A percentile compares a stretch with the other conserved stretches of the same genome.
phyloP scores from a whole-genome alignment of 2,329 filamentous ascomycete genomes.

The Zasmidium citrigriseum region DNA sequence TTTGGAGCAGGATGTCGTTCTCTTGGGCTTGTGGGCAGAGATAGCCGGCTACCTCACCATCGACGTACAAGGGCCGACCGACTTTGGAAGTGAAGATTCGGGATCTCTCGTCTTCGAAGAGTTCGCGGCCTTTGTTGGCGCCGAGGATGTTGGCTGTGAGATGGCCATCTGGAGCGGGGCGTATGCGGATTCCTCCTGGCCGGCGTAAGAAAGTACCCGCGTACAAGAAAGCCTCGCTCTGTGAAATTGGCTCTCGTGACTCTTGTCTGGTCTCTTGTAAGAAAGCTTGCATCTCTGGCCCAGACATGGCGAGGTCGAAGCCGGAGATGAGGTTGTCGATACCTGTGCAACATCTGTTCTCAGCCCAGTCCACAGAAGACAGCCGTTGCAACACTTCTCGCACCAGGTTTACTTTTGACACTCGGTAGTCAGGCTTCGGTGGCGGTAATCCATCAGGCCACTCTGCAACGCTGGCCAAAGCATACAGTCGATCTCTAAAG shows the following conservation, averaged over 20 bases:
- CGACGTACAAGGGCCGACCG: not conserved
- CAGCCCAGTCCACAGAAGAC: not conserved
- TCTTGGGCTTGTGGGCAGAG: not conserved
- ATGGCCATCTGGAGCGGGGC: not conserved
- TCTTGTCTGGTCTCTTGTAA: too few relatives aligned
- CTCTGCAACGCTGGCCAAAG: not conserved
- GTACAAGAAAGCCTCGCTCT: not conserved
- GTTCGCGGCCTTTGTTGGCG: not conserved
- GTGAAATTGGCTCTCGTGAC: not conserved
- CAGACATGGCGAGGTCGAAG: not conserved
- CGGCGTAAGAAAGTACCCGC: not conserved
- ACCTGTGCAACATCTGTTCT: not conserved
- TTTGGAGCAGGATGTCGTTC: not conserved
- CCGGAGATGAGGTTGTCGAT: not conserved
- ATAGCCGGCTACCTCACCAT: not conserved
- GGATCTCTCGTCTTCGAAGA: not conserved
- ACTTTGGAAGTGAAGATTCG: not conserved
- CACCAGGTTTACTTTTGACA: not conserved
- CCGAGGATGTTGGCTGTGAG: not conserved
- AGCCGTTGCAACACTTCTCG: not conserved
- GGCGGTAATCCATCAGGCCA: not conserved
- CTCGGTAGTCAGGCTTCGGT: not conserved
- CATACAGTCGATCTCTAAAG: not conserved
- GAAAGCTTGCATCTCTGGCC: not conserved
- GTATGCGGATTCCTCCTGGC: not conserved